A percentile compares a stretch with the other conserved stretches of the same genome.
phyloP scores from a whole-genome alignment of 495 filamentous ascomycete genomes.

The Aspergillus cristatus region DNA sequence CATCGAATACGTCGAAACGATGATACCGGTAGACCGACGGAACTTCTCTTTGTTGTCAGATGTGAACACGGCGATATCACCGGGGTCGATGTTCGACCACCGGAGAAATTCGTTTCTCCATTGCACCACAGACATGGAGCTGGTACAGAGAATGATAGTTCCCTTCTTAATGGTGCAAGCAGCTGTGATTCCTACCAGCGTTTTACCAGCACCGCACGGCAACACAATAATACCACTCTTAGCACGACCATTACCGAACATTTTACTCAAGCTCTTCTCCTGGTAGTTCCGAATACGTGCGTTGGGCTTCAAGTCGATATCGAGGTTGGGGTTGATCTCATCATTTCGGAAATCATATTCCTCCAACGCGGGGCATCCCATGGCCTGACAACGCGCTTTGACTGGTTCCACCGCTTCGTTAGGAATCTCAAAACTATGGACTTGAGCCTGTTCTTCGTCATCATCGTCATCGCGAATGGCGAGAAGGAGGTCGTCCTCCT shows the following conservation, averaged over 20 bases:
- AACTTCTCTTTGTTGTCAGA: slow-evolving; percentile 90
- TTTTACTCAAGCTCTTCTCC: slow-evolving; percentile 93
- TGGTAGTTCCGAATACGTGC: slow-evolving; percentile 88
- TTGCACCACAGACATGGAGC: slow-evolving; percentile 94
- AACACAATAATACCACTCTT: slow-evolving; percentile 97
- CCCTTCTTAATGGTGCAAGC: slow-evolving; percentile 97
- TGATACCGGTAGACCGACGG: slow-evolving; percentile 80
- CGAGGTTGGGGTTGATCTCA: slow-evolving; percentile 73
- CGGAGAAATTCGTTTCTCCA: slow-evolving; percentile 95
- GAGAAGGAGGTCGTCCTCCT: slow-evolving; percentile 51
- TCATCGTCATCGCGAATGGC: slow-evolving; percentile 70
- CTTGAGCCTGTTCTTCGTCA: slow-evolving; percentile 81
- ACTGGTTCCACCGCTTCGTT: slow-evolving; percentile 70
- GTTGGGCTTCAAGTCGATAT: slow-evolving; percentile 81
- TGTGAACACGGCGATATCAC: slow-evolving; percentile 90
- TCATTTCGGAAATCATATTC: slow-evolving; percentile 99
- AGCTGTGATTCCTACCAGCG: slow-evolving; percentile 91
- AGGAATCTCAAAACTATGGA: slow-evolving; percentile 91
- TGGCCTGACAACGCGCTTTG: slow-evolving; percentile 79
- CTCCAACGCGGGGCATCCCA: slow-evolving; percentile 81
- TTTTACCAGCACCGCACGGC: slow-evolving; percentile 96
- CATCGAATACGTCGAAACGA: slow-evolving; percentile 98
- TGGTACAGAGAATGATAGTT: slow-evolving; percentile 89
- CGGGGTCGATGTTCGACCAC: slow-evolving; percentile 94
- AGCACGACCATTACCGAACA: slow-evolving; percentile 97